These are phyloP conservation scores for Boechera retrofracta DNA, from an alignment of 345 rosid genomes.

Conservation along the genomic window DNA sequence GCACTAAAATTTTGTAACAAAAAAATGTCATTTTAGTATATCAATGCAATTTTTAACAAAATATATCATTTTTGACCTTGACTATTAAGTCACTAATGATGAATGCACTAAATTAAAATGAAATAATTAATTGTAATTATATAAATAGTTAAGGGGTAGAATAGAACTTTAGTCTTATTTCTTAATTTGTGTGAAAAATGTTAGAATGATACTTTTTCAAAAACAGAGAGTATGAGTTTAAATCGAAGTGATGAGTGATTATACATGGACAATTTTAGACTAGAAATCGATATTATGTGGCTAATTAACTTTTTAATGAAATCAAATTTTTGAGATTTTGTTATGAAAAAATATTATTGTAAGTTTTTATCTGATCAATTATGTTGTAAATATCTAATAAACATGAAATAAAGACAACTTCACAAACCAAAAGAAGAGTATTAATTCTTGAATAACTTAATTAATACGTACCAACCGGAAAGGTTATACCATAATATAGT, in stretches of 20 bases:
- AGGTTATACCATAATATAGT: slow-evolving; percentile 27
- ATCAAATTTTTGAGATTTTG: not conserved
- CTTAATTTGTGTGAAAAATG: too few relatives aligned
- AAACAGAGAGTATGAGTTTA: not conserved
- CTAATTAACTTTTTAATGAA: not conserved
- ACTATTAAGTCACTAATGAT: too few relatives aligned
- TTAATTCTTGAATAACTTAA: not conserved
- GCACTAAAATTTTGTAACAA: too few relatives aligned
- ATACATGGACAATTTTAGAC: not conserved
- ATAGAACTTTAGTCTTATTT: too few relatives aligned
- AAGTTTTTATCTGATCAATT: not conserved
- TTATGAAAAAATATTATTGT: not conserved
- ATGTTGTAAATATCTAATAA: slow-evolving; percentile 1
- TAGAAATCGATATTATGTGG: not conserved
- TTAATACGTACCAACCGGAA: slow-evolving; percentile 31
- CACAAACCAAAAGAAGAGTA: slow-evolving; percentile 9
- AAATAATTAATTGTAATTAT: too few relatives aligned
- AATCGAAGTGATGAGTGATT: not conserved
- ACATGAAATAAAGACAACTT: not conserved
- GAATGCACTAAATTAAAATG: too few relatives aligned
- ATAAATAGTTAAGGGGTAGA: too few relatives aligned
- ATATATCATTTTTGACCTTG: too few relatives aligned
- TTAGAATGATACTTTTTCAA: too few relatives aligned
- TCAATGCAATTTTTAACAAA: too few relatives aligned
- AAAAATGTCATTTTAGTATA: too few relatives aligned